Evolutionary conservation across 139 green algal genomes (phyloP), one percentile per base, ranked within the genome.

Genomic region (Tetraselmis chui): DNA sequence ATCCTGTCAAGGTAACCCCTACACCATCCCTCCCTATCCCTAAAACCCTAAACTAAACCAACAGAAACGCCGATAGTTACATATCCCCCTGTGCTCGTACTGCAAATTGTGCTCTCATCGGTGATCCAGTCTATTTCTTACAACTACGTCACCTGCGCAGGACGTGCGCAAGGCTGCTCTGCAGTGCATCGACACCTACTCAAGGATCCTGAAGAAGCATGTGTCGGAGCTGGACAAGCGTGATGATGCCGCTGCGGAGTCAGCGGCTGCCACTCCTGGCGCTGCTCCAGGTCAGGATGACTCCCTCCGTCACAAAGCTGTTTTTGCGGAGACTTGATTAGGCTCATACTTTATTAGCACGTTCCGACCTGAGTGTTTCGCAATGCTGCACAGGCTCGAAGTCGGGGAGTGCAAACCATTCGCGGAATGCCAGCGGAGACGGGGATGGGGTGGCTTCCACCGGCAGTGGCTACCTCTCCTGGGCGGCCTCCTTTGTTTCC

Each of bases 1-100:
- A 99, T 83, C 59, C 86, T 2, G 85, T 96, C 11, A 29, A 86
- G 28, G 92, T 96, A 76, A 92, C 95, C 77, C 82, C 83, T 28
- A 25, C 80, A 31, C 31, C 77, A 25, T 32, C 80, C 24, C 29
- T 32, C 2, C 11, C n/a, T 27, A 78, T 28, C 25, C 59, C 30
- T 2, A 45, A 32, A 24, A 32, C 58, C 23, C 18, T 28, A 76
- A n/a, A n/a, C n/a, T n/a, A n/a, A n/a, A n/a, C n/a, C n/a, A n/a
- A n/a, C n/a, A n/a, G n/a, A n/a, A n/a, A n/a, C n/a, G n/a, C n/a
- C n/a, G n/a, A n/a, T n/a, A n/a, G n/a, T n/a, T n/a, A n/a, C n/a
- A n/a, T n/a, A n/a, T n/a, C n/a, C n/a, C n/a, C n/a, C n/a, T n/a
- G n/a, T n/a, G n/a, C n/a, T n/a, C n/a, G n/a, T n/a, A n/a, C n/a